These are phyloP conservation scores for Coffea eugenioides DNA, from an alignment of 257 asterid species.

Conservation along the genomic window DNA sequence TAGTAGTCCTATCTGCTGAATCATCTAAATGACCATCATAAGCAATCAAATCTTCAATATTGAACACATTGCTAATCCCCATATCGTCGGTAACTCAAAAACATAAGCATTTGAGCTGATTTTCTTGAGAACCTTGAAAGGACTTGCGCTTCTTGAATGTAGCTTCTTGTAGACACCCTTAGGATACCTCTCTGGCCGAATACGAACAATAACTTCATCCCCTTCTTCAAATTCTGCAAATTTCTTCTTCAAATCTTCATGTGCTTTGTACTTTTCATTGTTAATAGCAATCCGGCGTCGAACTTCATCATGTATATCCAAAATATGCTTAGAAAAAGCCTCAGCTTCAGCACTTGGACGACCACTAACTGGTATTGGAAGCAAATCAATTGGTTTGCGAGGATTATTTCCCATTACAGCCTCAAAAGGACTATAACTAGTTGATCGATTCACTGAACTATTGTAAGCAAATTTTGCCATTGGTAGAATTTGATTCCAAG, in stretches of 20 bases:
- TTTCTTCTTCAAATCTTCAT: not conserved
- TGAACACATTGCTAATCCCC: not conserved
- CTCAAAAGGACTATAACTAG: not conserved
- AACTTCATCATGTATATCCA: not conserved
- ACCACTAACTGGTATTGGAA: not conserved
- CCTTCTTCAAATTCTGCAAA: not conserved
- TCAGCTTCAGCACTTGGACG: not conserved
- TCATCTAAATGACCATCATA: not conserved
- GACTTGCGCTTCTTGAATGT: not conserved
- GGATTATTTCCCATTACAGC: not conserved
- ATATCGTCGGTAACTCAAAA: not conserved
- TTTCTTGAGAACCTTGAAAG: not conserved
- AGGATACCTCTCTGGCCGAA: not conserved
- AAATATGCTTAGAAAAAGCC: not conserved
- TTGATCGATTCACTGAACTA: not conserved
- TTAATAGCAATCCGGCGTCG: not conserved
- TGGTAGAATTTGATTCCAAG: not conserved
- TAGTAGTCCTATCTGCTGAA: not conserved
- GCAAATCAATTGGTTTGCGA: not conserved
- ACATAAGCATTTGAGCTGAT: not conserved
- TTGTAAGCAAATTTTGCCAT: not conserved
- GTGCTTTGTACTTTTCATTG: not conserved
- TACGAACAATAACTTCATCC: not conserved
- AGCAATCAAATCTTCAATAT: not conserved
- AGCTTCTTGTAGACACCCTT: not conserved